Percentiles rank a stretch among this genome's conserved stretches.
Evolutionary conservation across 73 alveolate genomes (phyloP).

Genomic region (Urostyla sp.): DNA sequence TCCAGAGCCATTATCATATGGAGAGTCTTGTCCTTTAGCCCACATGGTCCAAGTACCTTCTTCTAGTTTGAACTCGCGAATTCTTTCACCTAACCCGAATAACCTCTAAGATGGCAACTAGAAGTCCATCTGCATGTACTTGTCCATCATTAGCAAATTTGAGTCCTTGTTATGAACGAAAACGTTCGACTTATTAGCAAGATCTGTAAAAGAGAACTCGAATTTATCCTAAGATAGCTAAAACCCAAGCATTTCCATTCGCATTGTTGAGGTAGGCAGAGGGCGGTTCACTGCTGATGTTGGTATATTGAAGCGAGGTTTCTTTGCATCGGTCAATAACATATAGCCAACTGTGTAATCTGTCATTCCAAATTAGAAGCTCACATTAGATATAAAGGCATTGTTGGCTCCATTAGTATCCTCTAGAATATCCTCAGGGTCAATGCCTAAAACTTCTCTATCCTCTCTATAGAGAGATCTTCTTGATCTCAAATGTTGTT

Average conservation of each 20-base stretch:
- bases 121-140: conserved; percentile 67
- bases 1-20: conserved; percentile 51
- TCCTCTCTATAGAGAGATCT: not conserved
- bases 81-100: conserved; percentile 73
- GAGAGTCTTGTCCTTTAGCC: conserved; percentile 45
- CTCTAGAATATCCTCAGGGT: not conserved
- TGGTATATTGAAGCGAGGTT: conserved; percentile 32
- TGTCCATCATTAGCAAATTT: conserved; percentile 48
- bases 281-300: conserved; percentile 18
- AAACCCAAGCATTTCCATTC: conserved; percentile 55
- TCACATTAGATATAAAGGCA: not conserved
- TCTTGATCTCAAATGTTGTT: not conserved
- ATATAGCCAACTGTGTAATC: conserved; percentile 10
- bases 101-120: conserved; percentile 47
- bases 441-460: not conserved
- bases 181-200: not conserved
- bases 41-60: conserved; percentile 67
- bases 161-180: conserved; percentile 22
- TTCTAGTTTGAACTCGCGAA: conserved; percentile 25
- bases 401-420: conserved; percentile 19
- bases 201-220: conserved; percentile 35
- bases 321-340: conserved; percentile 2
- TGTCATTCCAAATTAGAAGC: conserved; percentile 18
- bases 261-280: not conserved
- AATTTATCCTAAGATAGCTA: not conserved